These are phyloP conservation scores for Ustilago sp. DNA, from an alignment of 1,284 basidiomycete genomes.

Conservation along the genomic window DNA sequence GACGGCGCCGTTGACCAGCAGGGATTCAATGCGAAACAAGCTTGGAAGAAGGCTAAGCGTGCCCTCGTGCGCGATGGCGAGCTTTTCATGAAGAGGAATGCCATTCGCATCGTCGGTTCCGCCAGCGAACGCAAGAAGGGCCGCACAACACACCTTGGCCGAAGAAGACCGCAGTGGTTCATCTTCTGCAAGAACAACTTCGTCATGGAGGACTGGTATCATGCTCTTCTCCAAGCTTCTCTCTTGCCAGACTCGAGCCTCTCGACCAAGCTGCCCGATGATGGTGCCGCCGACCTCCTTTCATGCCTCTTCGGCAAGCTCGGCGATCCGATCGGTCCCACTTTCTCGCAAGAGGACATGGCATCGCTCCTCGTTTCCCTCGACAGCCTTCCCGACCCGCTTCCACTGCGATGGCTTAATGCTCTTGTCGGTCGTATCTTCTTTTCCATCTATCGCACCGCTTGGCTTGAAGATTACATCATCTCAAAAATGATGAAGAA, in stretches of 20 bases:
- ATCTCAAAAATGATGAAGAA: slow-evolving; percentile 92
- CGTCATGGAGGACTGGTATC: slow-evolving; percentile 87
- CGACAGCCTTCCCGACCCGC: slow-evolving; percentile 91
- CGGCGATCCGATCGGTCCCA: slow-evolving; percentile 71
- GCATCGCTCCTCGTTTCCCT: slow-evolving; percentile 82
- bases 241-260: slow-evolving; percentile 70
- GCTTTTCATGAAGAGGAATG: slow-evolving; percentile 67
- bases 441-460: slow-evolving; percentile 88
- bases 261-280: slow-evolving; percentile 17
- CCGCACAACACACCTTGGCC: slow-evolving; percentile 10
- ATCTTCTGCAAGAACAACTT: slow-evolving; percentile 64
- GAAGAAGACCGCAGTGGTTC: slow-evolving; percentile 62
- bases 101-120: slow-evolving; percentile 60
- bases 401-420: slow-evolving; percentile 96
- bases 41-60: slow-evolving; percentile 44
- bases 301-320: slow-evolving; percentile 23
- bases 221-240: slow-evolving; percentile 83
- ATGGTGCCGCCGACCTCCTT: slow-evolving; percentile 21
- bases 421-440: slow-evolving; percentile 91
- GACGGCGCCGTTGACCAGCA: slow-evolving; percentile 20
- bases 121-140: slow-evolving; percentile 19
- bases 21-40: slow-evolving; percentile 20
- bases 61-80: slow-evolving; percentile 60
- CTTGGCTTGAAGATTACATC: slow-evolving; percentile 83
- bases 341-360: slow-evolving; percentile 87